Base-by-base conservation (phyloP, 805 yeast species). In the Sungouiozyma intestinalis region DNA sequence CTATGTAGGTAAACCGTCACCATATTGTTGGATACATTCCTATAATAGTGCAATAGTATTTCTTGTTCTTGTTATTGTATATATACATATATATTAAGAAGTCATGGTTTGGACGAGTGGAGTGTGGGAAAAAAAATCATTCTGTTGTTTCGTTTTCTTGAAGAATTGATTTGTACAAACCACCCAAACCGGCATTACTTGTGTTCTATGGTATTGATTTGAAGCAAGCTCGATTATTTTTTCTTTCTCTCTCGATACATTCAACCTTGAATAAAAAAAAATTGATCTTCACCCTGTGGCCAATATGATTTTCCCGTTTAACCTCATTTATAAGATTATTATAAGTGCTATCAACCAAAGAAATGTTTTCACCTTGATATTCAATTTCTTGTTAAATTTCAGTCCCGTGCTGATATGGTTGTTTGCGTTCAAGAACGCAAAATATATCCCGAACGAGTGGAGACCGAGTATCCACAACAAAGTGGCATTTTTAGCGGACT, bases 391-490 rank as follows among this genome's bases (percentile, higher is more conserved):
- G 35, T 45, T 68, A 36, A 76, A 74, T 54, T 78, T 79, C 55
- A 55, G 67, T 2, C 77, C 77, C 0, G 71, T 78, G 2, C 62
- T 73, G 33, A 49, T 69, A 16, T 78, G 84, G 84, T 59, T 79
- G 35, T 43, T 58, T 33, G 69, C 76, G 17, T 79, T 78, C 62
- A 73, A 76, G 54, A 69, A 77, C 51, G 83, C 84, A 1, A 77
- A 76, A 2, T 33, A 64, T 2, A 75, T 76, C 33, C 84, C 86
- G 7, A 67, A 63, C 20, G 60, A 60, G 4, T 65, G 70, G 48
- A 64, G 85, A 45, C 85, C 85, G 0, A 43, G 51, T 9, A 74
- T 77, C 46, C 69, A 71, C 51, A 75, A 74, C 37, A 64, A 70
- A 65, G 40, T 48, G 62, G 48, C 85, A 67, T 60, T 64, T 32